Percentiles rank a stretch among this genome's conserved stretches.
These are phyloP conservation scores for Kwoniella heveanensis DNA, from an alignment of 768 basidiomycete genomes.

Conservation along the genomic window DNA sequence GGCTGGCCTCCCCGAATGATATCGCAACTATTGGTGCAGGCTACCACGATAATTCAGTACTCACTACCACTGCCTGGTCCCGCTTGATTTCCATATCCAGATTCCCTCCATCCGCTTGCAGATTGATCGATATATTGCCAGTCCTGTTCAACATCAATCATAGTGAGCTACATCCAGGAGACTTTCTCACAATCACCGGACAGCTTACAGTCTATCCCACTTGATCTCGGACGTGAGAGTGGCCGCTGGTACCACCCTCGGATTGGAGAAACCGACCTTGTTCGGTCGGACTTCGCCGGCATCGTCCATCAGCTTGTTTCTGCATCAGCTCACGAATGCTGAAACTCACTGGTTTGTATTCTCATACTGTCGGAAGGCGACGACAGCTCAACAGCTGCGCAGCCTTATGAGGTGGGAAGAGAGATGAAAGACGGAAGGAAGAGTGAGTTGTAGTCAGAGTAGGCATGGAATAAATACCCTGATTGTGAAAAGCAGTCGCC, in stretches of 20 bases:
- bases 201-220: conserved; percentile 8
- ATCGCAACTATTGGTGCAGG: no score
- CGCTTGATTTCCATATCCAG: background rate
- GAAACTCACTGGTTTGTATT: background rate
- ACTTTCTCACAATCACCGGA: no score
- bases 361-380: no score
- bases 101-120: background rate
- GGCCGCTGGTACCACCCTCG: background rate
- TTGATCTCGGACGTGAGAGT: conserved; percentile 1
- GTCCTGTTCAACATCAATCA: background rate
- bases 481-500: background rate
- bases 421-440: conserved; percentile 6
- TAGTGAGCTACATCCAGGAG: background rate
- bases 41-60: background rate
- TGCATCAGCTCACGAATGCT: background rate
- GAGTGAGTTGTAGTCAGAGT: background rate
- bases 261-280: conserved; percentile 13
- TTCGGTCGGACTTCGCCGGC: conserved; percentile 2
- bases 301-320: background rate
- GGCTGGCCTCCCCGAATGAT: no score
- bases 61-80: background rate
- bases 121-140: background rate
- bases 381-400: no score
- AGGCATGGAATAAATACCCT: no score
- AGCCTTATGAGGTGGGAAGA: background rate